A percentile compares a stretch with the other conserved stretches of the same genome.
Evolutionary conservation across 257 asterid species (phyloP).

Genomic region (Ligustrum vulgare): DNA sequence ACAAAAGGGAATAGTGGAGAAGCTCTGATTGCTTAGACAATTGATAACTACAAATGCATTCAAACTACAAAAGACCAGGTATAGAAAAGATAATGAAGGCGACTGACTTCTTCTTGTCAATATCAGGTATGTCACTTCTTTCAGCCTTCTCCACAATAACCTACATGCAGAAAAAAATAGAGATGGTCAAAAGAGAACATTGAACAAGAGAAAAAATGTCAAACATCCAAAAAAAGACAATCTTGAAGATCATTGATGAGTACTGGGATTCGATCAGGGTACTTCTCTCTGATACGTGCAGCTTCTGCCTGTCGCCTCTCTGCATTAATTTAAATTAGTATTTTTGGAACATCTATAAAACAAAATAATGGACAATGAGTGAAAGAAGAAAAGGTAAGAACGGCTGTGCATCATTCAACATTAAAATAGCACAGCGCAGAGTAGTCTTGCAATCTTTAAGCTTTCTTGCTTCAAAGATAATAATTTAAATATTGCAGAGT

Average conservation of each 20-base stretch:
- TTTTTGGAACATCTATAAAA: neutral
- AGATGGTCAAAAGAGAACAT: neutral
- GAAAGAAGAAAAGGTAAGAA: neutral
- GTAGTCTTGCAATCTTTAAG: neutral
- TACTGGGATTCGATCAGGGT: slow-evolving; percentile 98
- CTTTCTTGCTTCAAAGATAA: neutral
- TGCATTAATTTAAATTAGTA: slow-evolving; percentile 29
- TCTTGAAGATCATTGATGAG: neutral
- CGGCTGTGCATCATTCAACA: neutral
- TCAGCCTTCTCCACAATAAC: slow-evolving; percentile 93
- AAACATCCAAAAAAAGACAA: neutral
- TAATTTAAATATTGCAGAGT: neutral
- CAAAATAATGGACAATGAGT: neutral
- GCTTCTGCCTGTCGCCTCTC: slow-evolving; percentile 98
- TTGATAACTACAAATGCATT: neutral
- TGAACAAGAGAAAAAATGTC: neutral
- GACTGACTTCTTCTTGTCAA: slow-evolving; percentile 91
- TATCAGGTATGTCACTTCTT: slow-evolving; percentile 89
- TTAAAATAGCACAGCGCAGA: neutral
- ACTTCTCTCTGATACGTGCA: slow-evolving; percentile 94
- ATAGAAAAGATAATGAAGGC: neutral
- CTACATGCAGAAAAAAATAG: slow-evolving; percentile 36
- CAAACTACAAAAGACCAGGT: neutral
- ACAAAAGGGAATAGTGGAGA: neutral
- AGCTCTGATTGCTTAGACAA: neutral